Conservation (phyloP, 306 rosid species). For the Castanopsis chinensis region DNA sequence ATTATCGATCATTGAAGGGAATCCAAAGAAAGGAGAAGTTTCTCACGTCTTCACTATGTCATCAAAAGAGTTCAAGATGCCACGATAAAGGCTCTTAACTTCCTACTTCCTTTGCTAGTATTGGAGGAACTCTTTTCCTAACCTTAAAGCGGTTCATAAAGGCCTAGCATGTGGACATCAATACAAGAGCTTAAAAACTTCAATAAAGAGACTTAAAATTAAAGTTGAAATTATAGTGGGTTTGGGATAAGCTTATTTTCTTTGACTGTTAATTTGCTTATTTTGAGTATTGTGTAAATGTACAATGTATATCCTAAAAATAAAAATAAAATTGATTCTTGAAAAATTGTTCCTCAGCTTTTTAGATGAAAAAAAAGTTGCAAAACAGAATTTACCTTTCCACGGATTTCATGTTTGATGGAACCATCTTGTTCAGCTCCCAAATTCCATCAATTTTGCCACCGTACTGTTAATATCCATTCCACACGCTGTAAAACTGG, state of each 20-base stretch:
- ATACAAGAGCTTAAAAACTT: constrained; percentile 5
- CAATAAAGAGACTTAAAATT: not conserved
- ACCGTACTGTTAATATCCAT: constrained; percentile 55
- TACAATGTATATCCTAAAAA: no score
- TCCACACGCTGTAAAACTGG: constrained; percentile 50
- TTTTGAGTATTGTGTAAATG: no score
- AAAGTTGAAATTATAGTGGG: not conserved
- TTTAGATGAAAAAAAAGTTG: no score
- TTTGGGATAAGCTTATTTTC: no score
- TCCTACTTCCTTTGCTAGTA: constrained; percentile 5
- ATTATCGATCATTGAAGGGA: constrained; percentile 65
- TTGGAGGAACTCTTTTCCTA: constrained; percentile 3
- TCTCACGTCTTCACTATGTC: constrained; percentile 52
- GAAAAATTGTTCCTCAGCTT: no score
- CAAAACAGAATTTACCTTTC: constrained; percentile 42
- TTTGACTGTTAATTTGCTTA: no score
- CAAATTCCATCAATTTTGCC: constrained; percentile 54
- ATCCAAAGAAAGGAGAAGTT: constrained; percentile 45
- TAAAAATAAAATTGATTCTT: no score
- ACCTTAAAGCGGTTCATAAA: constrained; percentile 59
- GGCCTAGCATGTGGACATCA: constrained; percentile 81
- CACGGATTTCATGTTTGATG: constrained; percentile 66
- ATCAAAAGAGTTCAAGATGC: constrained; percentile 36
- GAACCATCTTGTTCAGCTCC: constrained; percentile 86
- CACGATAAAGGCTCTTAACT: constrained; percentile 20